Conservation (phyloP, 2,329 filamentous ascomycete genomes). For the Amesomyces nigricolor region DNA sequence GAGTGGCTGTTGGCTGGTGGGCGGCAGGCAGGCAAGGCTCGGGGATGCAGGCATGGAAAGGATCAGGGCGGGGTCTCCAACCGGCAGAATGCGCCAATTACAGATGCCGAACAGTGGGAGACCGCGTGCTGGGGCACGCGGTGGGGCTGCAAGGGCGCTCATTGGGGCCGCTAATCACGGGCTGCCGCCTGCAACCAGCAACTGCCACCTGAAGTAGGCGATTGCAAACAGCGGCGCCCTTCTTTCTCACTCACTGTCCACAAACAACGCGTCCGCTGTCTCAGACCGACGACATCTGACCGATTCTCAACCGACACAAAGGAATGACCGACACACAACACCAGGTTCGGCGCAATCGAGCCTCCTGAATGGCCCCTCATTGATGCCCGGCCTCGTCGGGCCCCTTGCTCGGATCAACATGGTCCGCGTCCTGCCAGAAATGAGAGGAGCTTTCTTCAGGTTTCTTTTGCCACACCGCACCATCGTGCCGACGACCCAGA, state of each 20-base stretch:
- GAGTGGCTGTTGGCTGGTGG: not conserved
- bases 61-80: constrained; percentile 21
- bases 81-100: constrained; percentile 20
- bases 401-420: too few species aligned
- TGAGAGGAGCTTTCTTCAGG: too few species aligned
- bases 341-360: not conserved
- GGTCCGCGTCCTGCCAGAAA: too few species aligned
- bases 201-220: too few species aligned
- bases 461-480: too few species aligned
- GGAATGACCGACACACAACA: not conserved
- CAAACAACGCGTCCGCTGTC: not conserved
- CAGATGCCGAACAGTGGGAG: not conserved
- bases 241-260: not conserved
- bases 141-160: constrained; percentile 8
- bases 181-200: not conserved
- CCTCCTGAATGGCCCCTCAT: constrained; percentile 5
- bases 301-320: too few species aligned
- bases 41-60: constrained; percentile 11
- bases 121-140: constrained; percentile 9
- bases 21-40: constrained; percentile 10
- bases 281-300: not conserved
- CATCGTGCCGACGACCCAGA: too few species aligned
- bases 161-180: constrained; percentile 17
- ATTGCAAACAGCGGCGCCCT: not conserved
- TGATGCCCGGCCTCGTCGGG: too few species aligned